These are phyloP conservation scores for Arachnomyces sp. DNA, from an alignment of 2,329 filamentous ascomycete genomes.

Conservation along the genomic window DNA sequence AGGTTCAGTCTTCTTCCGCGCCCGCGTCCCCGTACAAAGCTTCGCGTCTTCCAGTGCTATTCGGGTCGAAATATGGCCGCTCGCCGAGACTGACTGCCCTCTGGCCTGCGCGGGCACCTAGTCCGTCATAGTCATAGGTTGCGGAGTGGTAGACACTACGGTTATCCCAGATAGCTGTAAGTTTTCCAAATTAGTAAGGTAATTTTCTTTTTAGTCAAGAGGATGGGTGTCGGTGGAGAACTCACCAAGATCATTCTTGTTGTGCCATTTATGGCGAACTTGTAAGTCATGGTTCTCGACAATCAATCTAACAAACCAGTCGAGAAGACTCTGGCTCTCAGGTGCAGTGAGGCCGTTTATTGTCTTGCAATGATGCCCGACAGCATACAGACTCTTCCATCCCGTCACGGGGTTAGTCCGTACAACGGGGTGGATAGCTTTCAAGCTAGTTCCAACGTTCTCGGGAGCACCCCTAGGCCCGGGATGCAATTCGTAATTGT, in stretches of 20 bases:
- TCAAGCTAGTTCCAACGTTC: conserved; percentile 48
- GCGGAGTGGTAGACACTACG: conserved; percentile 50
- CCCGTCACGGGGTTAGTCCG: conserved; percentile 48
- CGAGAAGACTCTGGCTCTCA: conserved; percentile 26
- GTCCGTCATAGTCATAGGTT: conserved; percentile 44
- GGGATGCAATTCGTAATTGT: conserved; percentile 23
- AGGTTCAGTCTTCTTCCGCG: too few relatives aligned
- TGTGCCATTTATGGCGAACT: conserved; percentile 31
- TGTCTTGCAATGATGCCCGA: conserved; percentile 23
- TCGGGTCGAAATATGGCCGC: conserved; percentile 47
- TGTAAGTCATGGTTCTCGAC: conserved; percentile 37
- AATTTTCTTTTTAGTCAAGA: not conserved
- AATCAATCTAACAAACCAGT: conserved; percentile 31
- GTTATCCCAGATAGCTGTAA: conserved; percentile 52
- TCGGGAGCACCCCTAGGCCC: conserved; percentile 44
- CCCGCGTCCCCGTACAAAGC: conserved; percentile 11
- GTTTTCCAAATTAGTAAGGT: not conserved
- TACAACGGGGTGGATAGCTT: conserved; percentile 36
- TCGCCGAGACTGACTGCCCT: conserved; percentile 49
- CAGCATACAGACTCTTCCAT: conserved; percentile 32
- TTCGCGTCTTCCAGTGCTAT: conserved; percentile 22
- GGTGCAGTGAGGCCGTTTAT: conserved; percentile 27
- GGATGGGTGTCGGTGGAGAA: not conserved
- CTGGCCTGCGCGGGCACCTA: conserved; percentile 44
- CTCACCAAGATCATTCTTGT: conserved; percentile 36